phyloP scores from a whole-genome alignment of 371 early-diverging fungal genomes.

The Saksenaea vasiformis region DNA sequence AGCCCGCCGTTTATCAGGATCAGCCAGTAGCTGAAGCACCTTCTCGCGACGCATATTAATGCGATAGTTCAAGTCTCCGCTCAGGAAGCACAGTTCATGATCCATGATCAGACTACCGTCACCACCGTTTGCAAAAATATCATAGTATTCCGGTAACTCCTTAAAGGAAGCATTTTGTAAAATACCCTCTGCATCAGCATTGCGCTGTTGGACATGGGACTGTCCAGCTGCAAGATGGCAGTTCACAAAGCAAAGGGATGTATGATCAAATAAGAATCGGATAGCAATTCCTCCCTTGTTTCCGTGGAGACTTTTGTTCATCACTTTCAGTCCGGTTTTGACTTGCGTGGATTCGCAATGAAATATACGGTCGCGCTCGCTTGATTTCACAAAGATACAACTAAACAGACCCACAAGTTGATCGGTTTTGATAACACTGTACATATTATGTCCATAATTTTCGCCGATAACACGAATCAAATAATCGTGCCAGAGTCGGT shows the following conservation, averaged over 20 bases:
- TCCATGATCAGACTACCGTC: constrained; percentile 74
- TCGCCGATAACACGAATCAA: constrained; percentile 55
- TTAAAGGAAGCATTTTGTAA: constrained; percentile 62
- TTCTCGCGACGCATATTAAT: constrained; percentile 55
- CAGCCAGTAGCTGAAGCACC: constrained; percentile 51
- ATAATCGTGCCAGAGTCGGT: constrained; percentile 72
- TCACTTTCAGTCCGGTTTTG: constrained; percentile 85
- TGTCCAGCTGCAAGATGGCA: constrained; percentile 89
- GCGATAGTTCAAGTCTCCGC: constrained; percentile 86
- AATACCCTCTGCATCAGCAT: constrained; percentile 72
- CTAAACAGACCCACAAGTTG: constrained; percentile 84
- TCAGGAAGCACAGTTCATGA: constrained; percentile 75
- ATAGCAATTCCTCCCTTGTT: constrained; percentile 89
- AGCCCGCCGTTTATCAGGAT: constrained; percentile 18
- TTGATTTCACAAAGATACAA: constrained; percentile 65
- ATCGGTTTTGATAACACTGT: constrained; percentile 70
- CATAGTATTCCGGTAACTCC: constrained; percentile 29
- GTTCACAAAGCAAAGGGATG: constrained; percentile 84
- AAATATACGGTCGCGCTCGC: constrained; percentile 27
- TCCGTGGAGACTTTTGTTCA: constrained; percentile 63
- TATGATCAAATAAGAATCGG: constrained; percentile 73
- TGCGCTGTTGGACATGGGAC: constrained; percentile 70
- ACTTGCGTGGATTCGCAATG: constrained; percentile 45
- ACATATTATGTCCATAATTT: constrained; percentile 47
- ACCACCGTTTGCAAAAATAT: constrained; percentile 54